Evolutionary conservation across 2,329 filamentous ascomycete genomes (phyloP).

Genomic region (Fusarium aywerte): DNA sequence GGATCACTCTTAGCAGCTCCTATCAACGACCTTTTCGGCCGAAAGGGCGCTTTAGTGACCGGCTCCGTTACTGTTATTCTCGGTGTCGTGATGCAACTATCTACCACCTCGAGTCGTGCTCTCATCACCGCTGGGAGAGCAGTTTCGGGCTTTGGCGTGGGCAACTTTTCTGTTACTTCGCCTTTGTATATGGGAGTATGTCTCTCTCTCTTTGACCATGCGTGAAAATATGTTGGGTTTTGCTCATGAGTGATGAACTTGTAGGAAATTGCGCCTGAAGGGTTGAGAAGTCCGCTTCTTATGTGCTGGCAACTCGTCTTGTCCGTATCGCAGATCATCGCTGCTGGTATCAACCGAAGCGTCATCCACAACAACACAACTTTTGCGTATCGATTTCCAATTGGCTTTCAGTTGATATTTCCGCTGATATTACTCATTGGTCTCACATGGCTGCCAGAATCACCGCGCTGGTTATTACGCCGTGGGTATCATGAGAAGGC

Average conservation of each 20-base stretch:
- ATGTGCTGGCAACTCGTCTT: constrained; percentile 55
- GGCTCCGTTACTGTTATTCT: constrained; percentile 46
- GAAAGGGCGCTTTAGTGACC: constrained; percentile 48
- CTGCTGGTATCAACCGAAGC: constrained; percentile 49
- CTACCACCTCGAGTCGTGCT: constrained; percentile 38
- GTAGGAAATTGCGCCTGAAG: constrained; percentile 48
- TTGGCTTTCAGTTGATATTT: constrained; percentile 47
- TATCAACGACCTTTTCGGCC: constrained; percentile 51
- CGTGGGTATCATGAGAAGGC: constrained; percentile 54
- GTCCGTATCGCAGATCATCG: constrained; percentile 52
- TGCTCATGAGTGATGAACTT: neutral
- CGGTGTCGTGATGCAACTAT: constrained; percentile 43
- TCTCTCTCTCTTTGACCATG: neutral
- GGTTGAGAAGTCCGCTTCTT: constrained; percentile 50
- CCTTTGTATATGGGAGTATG: constrained; percentile 52
- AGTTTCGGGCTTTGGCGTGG: constrained; percentile 45
- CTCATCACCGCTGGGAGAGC: constrained; percentile 44
- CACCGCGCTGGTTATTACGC: constrained; percentile 50
- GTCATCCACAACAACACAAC: constrained; percentile 45
- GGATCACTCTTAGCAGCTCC: constrained; percentile 52
- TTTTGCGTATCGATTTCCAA: constrained; percentile 51
- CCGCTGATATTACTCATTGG: constrained; percentile 38
- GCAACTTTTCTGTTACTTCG: constrained; percentile 53
- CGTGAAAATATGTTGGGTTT: neutral
- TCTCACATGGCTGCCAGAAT: constrained; percentile 45